phyloP scores from a whole-genome alignment of 1,284 basidiomycete genomes.

The Porodaedalea pini region DNA sequence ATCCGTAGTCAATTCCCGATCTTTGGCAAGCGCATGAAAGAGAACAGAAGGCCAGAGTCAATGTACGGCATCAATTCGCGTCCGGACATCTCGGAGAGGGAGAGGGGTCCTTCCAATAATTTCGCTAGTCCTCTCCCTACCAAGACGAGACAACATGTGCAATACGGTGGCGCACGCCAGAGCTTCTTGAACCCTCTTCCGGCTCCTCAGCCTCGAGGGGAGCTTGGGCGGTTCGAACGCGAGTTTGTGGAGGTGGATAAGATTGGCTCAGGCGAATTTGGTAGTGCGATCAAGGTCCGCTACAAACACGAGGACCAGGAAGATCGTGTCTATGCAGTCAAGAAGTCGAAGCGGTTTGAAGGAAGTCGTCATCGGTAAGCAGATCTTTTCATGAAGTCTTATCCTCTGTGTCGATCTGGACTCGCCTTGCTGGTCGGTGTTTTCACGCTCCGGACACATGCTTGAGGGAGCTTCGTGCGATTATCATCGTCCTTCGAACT shows the following conservation, averaged over 20 bases:
- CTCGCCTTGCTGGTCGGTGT: conserved; percentile 7
- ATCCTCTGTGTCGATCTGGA: not conserved
- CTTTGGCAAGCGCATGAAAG: conserved; percentile 17
- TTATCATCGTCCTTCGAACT: not conserved
- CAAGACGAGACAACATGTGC: conserved; percentile 22
- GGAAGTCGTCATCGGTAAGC: conserved; percentile 87
- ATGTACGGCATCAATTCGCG: conserved; percentile 7
- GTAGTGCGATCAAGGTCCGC: conserved; percentile 88
- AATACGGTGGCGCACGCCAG: conserved; percentile 15
- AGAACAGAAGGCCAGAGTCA: conserved; percentile 12
- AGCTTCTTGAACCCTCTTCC: conserved; percentile 19
- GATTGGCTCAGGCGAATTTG: conserved; percentile 92
- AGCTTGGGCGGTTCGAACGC: conserved; percentile 64
- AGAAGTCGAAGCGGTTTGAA: conserved; percentile 91
- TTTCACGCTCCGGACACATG: not conserved
- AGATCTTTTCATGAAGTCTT: not conserved
- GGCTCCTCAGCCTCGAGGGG: conserved; percentile 33
- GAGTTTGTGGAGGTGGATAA: conserved; percentile 81
- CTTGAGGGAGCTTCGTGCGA: conserved; percentile 16
- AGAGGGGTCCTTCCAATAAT: conserved; percentile 16
- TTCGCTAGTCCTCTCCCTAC: conserved; percentile 18
- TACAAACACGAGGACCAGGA: conserved; percentile 51
- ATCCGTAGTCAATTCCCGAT: conserved; percentile 27
- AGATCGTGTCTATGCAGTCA: conserved; percentile 79
- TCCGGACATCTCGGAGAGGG: conserved; percentile 23